Percentiles rank a stretch among this genome's conserved stretches.
Evolutionary conservation across 1,284 basidiomycete species (phyloP).

Genomic region (Fomitopsis palustris): DNA sequence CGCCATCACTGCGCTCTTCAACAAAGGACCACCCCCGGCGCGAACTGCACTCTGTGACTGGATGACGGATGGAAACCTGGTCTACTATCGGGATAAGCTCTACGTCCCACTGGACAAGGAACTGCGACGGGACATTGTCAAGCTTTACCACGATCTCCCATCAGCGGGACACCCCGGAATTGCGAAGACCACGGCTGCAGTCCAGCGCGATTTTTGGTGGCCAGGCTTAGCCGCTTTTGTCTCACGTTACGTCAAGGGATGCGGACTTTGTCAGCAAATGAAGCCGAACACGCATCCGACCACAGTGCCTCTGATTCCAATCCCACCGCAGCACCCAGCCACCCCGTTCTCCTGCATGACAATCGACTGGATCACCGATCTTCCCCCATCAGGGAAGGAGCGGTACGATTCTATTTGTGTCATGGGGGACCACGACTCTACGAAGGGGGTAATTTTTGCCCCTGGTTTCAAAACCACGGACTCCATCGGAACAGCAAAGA

Average conservation of each 20-base stretch:
- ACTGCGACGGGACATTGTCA: neutral
- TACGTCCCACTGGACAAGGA: neutral
- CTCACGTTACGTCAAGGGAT: slow-evolving; percentile 34
- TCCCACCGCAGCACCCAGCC: neutral
- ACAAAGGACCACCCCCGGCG: too few species aligned
- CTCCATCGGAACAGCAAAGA: slow-evolving; percentile 20
- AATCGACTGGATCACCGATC: slow-evolving; percentile 34
- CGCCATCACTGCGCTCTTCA: too few species aligned
- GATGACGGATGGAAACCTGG: too few species aligned
- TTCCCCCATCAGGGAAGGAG: slow-evolving; percentile 29
- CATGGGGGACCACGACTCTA: slow-evolving; percentile 27
- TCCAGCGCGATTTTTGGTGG: slow-evolving; percentile 30
- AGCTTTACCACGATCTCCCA: slow-evolving; percentile 3
- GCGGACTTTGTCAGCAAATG: slow-evolving; percentile 34
- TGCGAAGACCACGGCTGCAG: slow-evolving; percentile 1
- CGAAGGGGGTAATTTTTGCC: slow-evolving; percentile 29
- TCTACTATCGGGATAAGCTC: too few species aligned
- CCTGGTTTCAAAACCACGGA: slow-evolving; percentile 8
- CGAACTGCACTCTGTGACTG: too few species aligned
- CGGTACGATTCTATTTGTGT: slow-evolving; percentile 32
- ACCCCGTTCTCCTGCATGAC: slow-evolving; percentile 21
- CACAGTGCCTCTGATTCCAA: slow-evolving; percentile 3
- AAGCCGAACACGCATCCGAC: slow-evolving; percentile 25
- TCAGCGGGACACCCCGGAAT: slow-evolving; percentile 8
- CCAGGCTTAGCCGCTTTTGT: slow-evolving; percentile 27